These are phyloP conservation scores for Fusarium siculi DNA, from an alignment of 2,329 filamentous ascomycete species.

Conservation along the genomic window DNA sequence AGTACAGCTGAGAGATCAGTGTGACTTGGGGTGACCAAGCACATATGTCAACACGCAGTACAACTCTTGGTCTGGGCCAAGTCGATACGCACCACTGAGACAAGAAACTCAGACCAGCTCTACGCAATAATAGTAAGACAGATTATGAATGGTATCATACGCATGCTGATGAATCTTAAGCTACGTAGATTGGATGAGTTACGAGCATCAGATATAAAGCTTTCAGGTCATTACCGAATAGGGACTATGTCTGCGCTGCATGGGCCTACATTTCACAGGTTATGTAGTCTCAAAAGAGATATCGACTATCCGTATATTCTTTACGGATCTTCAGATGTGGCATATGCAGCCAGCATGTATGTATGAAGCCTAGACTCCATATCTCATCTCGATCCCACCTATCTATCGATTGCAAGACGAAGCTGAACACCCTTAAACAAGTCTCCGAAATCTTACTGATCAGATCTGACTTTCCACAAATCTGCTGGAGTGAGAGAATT, in stretches of 20 bases:
- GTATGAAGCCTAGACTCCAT: neutral
- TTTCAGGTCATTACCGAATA: neutral
- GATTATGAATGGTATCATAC: fast-evolving
- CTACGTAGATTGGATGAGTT: neutral
- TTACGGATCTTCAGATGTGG: neutral
- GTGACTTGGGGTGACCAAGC: neutral
- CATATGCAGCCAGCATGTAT: neutral
- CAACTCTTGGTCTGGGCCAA: neutral
- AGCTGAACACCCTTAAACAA: neutral
- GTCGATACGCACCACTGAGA: neutral
- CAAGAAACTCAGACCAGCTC: neutral
- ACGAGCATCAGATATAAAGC: neutral
- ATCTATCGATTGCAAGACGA: neutral
- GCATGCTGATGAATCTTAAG: neutral
- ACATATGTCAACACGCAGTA: neutral
- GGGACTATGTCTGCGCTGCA: neutral
- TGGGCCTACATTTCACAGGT: neutral
- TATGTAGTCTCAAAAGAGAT: neutral
- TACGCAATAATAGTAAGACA: too few species aligned
- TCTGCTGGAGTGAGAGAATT: neutral
- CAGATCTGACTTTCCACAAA: fast-evolving
- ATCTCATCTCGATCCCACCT: neutral
- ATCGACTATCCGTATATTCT: neutral
- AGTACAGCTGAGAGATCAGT: fast-evolving
- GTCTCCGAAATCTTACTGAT: too few species aligned